phyloP scores from a whole-genome alignment of 768 basidiomycete genomes.

The Xerocomellus chrysenteron region DNA sequence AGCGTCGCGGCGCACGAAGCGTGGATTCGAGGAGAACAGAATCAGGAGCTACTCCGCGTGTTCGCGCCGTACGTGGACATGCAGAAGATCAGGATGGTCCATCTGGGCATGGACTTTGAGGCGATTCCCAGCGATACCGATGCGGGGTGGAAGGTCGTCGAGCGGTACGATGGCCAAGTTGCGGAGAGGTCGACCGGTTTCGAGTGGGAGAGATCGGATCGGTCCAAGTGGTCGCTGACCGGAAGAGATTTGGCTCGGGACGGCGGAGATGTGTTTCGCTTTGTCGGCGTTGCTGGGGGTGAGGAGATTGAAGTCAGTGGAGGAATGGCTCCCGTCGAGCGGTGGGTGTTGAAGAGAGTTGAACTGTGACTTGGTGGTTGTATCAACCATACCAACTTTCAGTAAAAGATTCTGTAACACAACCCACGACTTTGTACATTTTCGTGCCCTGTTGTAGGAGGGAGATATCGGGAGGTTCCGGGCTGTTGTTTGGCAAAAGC shows the following conservation, averaged over 20 bases:
- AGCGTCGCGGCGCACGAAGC: conserved; percentile 39
- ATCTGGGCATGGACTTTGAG: conserved; percentile 40
- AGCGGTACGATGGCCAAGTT: not conserved
- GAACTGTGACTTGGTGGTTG: not conserved
- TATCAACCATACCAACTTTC: not conserved
- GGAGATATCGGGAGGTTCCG: not conserved
- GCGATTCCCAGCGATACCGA: conserved; percentile 19
- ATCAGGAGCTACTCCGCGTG: conserved; percentile 36
- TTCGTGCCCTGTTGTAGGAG: too few species aligned
- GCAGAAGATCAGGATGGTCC: conserved; percentile 33
- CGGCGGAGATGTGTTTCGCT: conserved; percentile 12
- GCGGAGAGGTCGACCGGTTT: not conserved
- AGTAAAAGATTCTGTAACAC: too few species aligned
- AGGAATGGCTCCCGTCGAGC: not conserved
- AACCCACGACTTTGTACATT: too few species aligned
- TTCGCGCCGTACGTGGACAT: conserved; percentile 34
- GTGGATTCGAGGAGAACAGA: conserved; percentile 42
- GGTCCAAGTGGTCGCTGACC: not conserved
- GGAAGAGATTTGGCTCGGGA: conserved; percentile 18
- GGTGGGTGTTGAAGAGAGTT: conserved; percentile 14
- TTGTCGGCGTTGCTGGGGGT: not conserved
- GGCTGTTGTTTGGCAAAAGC: conserved; percentile 18
- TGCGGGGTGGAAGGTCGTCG: conserved; percentile 2
- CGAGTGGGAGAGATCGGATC: not conserved
- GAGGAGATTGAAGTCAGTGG: not conserved